Base-by-base conservation (phyloP, 2,329 filamentous ascomycete species). In the Zelopaecilomyces penicillatus region DNA sequence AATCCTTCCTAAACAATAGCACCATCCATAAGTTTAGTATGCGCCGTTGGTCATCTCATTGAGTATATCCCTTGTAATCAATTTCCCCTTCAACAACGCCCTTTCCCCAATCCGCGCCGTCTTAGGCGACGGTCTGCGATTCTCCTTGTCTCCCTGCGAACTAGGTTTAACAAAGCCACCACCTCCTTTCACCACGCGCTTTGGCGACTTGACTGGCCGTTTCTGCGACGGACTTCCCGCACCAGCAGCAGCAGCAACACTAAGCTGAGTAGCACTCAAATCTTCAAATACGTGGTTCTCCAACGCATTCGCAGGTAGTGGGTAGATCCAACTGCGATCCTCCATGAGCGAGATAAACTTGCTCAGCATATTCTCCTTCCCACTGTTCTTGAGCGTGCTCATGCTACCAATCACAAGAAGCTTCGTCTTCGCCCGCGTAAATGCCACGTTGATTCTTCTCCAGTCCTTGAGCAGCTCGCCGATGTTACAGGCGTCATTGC, bases 391-490 rank as follows among this genome's bases (percentile, higher is more conserved):
- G 3, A 98, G 69, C 1, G 93, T 98, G 45, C 72, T 74, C 58
- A 79, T 78, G 62, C 87, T 94, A 7, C 93, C 93, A 1, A 98
- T 65, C 9, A 98, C 84, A 2, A 98, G 73, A 32, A 98, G 69
- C 68, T 98, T 98, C 0, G 85, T 93, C 61, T 90, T 87, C 26
- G 93, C 93, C 29, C 93, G 76, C 4, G 93, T 98, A 52, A 98
- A 87, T 0, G 93, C 93, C 4, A 98, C 93, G 56, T 98, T 98
- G 60, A 98, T 89, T 40, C 93, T 73, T 44, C 93, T 74, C 85
- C 89, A 94, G 63, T 98, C 93, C 49, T 85, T 86, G 29, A 98
- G 72, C 38, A 98, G 65, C 44, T 97, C 93, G 12, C 93, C 93
- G n/a, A 98, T 90, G 41, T 76, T 80, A 50, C 82, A 80, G 1